Percentiles rank a stretch among this genome's conserved stretches.
phyloP scores from a whole-genome alignment of 495 filamentous ascomycete species.

The Daldinia bambusicola region DNA sequence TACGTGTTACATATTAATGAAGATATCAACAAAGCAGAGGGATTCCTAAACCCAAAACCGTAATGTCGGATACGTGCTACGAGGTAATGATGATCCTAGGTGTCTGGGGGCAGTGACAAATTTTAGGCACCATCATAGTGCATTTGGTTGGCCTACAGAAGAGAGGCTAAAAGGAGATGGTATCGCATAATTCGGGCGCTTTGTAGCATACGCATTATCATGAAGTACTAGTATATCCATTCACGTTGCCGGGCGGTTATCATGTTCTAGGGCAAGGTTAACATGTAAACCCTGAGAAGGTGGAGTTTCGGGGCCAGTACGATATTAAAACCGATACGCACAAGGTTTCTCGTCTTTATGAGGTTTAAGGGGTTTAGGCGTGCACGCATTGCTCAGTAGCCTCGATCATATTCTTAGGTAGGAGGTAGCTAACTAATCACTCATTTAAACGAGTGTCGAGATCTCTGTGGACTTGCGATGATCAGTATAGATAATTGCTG shows the following conservation, averaged over 20 bases:
- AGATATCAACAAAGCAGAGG: background rate
- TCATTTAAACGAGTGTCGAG: too few species aligned
- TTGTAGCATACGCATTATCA: background rate
- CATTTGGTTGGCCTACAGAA: background rate
- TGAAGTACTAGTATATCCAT: background rate
- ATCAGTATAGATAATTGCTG: conserved; percentile 18
- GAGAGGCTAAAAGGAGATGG: background rate
- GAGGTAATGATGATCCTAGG: background rate
- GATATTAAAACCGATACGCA: too few species aligned
- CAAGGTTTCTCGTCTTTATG: too few species aligned
- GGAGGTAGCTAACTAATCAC: too few species aligned
- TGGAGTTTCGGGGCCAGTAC: too few species aligned
- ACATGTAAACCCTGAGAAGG: too few species aligned
- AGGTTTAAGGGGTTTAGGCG: too few species aligned
- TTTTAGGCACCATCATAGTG: background rate
- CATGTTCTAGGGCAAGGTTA: too few species aligned
- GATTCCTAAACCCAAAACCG: background rate
- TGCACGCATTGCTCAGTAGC: too few species aligned
- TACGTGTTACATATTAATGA: background rate
- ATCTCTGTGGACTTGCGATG: background rate
- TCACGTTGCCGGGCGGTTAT: too few species aligned
- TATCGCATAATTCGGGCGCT: background rate
- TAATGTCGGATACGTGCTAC: conserved; percentile 1
- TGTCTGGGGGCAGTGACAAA: background rate
- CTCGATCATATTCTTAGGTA: too few species aligned